Base-by-base conservation (phyloP, 1,284 basidiomycete species). In the Moesziomyces parantarcticus region DNA sequence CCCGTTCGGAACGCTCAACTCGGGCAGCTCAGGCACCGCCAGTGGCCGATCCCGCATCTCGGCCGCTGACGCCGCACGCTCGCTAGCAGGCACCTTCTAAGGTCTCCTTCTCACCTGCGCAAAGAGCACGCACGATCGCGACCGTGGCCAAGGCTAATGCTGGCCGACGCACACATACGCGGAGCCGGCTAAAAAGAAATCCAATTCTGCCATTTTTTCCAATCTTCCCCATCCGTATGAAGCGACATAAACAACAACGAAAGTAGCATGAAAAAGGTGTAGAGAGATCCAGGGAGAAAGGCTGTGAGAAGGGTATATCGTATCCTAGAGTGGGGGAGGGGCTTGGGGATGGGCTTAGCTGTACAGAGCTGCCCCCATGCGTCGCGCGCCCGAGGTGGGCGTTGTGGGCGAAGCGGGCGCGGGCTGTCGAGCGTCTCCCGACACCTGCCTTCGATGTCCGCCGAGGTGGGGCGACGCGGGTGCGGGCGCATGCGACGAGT, bases 51-150 rank as follows among this genome's bases (percentile, higher is more conserved):
- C 60, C 5, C 29, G 73, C 4, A 69, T 76, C 29, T 66, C 65
- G 4, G 74, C 74, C n/a, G 23, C 61, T 1, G 74, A 76, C 29
- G 74, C 74, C 2, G 74, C 74, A 6, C 58, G 64, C 7, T 66
- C 63, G 40, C 26, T 76, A 11, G 74, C 70, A 21, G 74, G 74
- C 29, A 72, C 46, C 6, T 76, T 76, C 39, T 76, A 42, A 64
- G 22, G 6, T 22, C 8, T 7, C 22, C 23, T 45, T 1, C 14
- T 36, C 34, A 14, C 10, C 34, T 36, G 13, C 34, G 16, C 14
- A 36, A 16, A 36, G 29, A 29, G 26, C 26, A n/a, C n/a, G n/a
- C n/a, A n/a, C n/a, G n/a, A n/a, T n/a, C n/a, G n/a, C n/a, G n/a
- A n/a, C n/a, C n/a, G n/a, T n/a, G n/a, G n/a, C n/a, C n/a, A n/a